Evolutionary conservation across 352 stramenopile species (phyloP), one percentile per base, ranked within the genome.

Genomic region (Halophytophthora batemanensis): DNA sequence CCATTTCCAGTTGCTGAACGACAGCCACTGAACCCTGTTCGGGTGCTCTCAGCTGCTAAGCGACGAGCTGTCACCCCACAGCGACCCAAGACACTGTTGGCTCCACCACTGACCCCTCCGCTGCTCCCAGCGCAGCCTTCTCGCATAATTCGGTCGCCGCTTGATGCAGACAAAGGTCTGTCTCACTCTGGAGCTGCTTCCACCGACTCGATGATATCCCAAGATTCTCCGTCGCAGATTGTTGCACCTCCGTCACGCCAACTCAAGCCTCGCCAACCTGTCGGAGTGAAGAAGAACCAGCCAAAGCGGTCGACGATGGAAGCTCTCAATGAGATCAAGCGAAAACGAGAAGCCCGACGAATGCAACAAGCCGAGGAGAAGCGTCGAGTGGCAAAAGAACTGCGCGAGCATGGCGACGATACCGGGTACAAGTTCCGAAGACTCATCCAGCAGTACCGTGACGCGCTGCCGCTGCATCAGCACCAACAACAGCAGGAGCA

Each of bases 361-460:
- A 64, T 58, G 0, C 59, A 69, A 5, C 80, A 89, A 42, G 76
- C 62, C 2, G 48, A 87, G 40, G 77, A 91, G 54, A 91, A 91
- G 39, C 62, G 72, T 45, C 81, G 81, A 17, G 66, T 88, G n/a
- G 61, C 82, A 19, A 69, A 46, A 19, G 81, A 92, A 42, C 42
- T 92, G 6, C 50, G 72, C 39, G 66, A 84, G 36, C 77, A 90
- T 42, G 81, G 81, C 15, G 78, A 90, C 47, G 78, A 92, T 45
- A 59, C 61, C 36, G 78, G 78, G 6, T 90, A 90, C 64, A 90
- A 90, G 36, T 92, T 88, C 43, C 67, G 81, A 2, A 62, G 81
- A 2, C 44, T 92, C 8, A 88, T 92, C 36, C 62, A 78, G 18
- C 61, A 62, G 35, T 90, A 75, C 37, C 72, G 76, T 0, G 64